Conservation (phyloP, 2,329 filamentous ascomycete species). For the Teratosphaeria destructans region DNA sequence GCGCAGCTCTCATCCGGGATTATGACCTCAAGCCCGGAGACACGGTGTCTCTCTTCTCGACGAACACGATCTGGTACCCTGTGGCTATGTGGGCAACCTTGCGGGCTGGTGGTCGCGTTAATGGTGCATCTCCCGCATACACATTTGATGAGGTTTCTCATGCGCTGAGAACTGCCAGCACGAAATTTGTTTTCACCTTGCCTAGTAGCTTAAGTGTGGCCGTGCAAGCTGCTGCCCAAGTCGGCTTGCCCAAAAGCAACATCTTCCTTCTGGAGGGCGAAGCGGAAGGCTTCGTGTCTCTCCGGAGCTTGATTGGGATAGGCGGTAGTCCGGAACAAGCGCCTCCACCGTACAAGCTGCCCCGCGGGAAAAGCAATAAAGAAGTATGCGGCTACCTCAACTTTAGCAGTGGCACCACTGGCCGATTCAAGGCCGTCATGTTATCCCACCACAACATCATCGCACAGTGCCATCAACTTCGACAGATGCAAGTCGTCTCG, state of each 20-base stretch:
- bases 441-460: slow-evolving; percentile 40
- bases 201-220: slow-evolving; percentile 44
- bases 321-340: slow-evolving; percentile 29
- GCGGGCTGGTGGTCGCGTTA: slow-evolving; percentile 42
- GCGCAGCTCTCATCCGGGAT: slow-evolving; percentile 46
- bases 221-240: slow-evolving; percentile 40
- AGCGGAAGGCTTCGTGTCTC: slow-evolving; percentile 35
- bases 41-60: slow-evolving; percentile 49
- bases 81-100: slow-evolving; percentile 50
- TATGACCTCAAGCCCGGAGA: slow-evolving; percentile 44
- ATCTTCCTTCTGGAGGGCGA: slow-evolving; percentile 47
- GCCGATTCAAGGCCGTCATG: slow-evolving; percentile 36
- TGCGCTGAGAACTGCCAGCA: slow-evolving; percentile 46
- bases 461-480: slow-evolving; percentile 50
- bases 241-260: slow-evolving; percentile 38
- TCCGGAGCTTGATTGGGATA: slow-evolving; percentile 33
- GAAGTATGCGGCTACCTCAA: slow-evolving; percentile 42
- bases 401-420: slow-evolving; percentile 33
- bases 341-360: slow-evolving; percentile 37
- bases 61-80: slow-evolving; percentile 57
- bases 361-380: slow-evolving; percentile 41
- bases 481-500: slow-evolving; percentile 35
- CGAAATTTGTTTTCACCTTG: slow-evolving; percentile 48
- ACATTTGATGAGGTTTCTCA: slow-evolving; percentile 56
- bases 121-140: slow-evolving; percentile 54